Conservation (phyloP, 495 filamentous ascomycete genomes). For the Neurospora hispaniola region DNA sequence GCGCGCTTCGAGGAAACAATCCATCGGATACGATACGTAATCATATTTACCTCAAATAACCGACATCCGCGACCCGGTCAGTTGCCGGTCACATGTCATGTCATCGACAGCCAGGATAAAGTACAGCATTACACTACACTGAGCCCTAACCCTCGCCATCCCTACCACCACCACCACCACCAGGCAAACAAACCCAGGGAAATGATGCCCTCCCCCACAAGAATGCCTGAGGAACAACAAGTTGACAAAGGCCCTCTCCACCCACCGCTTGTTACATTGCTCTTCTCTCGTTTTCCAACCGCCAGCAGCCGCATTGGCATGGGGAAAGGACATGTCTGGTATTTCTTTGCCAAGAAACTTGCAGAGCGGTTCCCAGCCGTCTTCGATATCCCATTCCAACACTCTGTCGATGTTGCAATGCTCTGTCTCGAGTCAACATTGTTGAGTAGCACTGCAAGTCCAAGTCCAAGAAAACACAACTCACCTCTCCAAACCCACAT, state of each 20-base stretch:
- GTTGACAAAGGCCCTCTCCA: slow-evolving; percentile 18
- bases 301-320: slow-evolving; percentile 17
- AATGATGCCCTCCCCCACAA: not conserved
- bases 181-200: not conserved
- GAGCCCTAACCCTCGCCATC: not conserved
- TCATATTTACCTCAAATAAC: not conserved
- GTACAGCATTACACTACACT: no score
- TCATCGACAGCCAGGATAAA: no score
- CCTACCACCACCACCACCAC: not conserved
- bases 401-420: slow-evolving; percentile 25
- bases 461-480: not conserved
- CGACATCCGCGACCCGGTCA: not conserved
- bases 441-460: no score
- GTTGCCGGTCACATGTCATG: no score
- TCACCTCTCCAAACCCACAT: slow-evolving; percentile 13
- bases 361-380: slow-evolving; percentile 43
- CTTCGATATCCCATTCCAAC: slow-evolving; percentile 35
- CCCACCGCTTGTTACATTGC: slow-evolving; percentile 21
- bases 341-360: slow-evolving; percentile 33
- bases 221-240: slow-evolving; percentile 12
- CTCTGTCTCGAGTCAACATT: slow-evolving; percentile 1
- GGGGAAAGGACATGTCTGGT: slow-evolving; percentile 33
- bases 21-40: no score
- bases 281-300: slow-evolving; percentile 19
- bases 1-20: not conserved